Conservation (phyloP, 768 basidiomycete species). For the Nidula microcarpa region DNA sequence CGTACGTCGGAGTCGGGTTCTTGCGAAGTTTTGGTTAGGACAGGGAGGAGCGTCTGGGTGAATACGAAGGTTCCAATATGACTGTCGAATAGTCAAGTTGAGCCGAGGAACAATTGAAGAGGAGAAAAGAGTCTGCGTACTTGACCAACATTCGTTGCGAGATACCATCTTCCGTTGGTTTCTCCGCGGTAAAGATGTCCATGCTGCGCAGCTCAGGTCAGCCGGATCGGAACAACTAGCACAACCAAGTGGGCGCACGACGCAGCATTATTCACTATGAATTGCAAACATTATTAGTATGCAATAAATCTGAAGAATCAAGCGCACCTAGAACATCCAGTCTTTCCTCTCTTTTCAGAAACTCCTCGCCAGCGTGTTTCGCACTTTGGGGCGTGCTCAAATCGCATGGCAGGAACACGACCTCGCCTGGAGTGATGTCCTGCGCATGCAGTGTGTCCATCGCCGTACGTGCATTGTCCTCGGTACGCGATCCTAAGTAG, state of each 20-base stretch:
- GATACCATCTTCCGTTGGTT: background rate
- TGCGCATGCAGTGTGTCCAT: slow-evolving; percentile 16
- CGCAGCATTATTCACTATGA: background rate
- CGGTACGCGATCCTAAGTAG: slow-evolving; percentile 17
- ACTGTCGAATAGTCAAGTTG: background rate
- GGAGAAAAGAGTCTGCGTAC: background rate
- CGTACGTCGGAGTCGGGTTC: slow-evolving; percentile 11
- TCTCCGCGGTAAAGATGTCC: background rate
- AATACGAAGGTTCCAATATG: slow-evolving; percentile 14
- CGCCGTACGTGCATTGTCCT: slow-evolving; percentile 17
- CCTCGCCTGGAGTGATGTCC: slow-evolving; percentile 4
- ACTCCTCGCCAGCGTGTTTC: slow-evolving; percentile 2
- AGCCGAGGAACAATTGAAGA: background rate
- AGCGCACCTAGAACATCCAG: slow-evolving; percentile 13
- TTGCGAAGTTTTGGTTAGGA: slow-evolving; percentile 10
- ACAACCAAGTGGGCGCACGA: background rate
- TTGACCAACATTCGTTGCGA: background rate
- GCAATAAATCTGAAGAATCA: background rate
- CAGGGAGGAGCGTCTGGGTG: slow-evolving; percentile 9
- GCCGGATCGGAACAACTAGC: background rate
- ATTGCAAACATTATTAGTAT: background rate
- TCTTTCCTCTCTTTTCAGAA: background rate
- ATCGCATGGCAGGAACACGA: background rate
- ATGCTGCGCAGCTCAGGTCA: background rate
- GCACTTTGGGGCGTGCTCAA: slow-evolving; percentile 6